phyloP scores from a whole-genome alignment of 106 monocot genomes.

The Platanthera zijinensis region DNA sequence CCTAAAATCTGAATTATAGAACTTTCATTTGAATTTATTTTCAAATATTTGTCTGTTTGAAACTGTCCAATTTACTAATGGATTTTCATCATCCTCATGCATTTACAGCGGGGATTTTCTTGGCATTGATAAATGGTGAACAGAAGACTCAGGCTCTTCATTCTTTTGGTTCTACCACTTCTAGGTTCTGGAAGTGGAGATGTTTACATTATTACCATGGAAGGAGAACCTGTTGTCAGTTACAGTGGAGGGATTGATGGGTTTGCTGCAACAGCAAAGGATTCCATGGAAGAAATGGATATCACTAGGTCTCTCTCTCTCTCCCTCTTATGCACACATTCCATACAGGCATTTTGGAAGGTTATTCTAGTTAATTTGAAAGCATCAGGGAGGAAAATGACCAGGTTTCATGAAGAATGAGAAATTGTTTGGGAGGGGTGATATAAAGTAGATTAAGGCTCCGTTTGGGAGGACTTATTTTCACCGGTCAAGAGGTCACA shows the following conservation, averaged over 20 bases:
- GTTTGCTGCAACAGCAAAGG: conserved; percentile 66
- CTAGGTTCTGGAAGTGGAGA: conserved; percentile 38
- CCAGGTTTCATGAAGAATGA: neutral
- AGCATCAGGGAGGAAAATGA: neutral
- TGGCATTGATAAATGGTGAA: conserved; percentile 25
- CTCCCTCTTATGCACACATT: neutral
- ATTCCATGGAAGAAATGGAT: conserved; percentile 61
- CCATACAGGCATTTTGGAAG: neutral
- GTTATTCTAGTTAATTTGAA: neutral
- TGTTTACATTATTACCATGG: conserved; percentile 68
- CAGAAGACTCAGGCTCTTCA: conserved; percentile 9
- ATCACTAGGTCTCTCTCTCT: conserved; percentile 47
- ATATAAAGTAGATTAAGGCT: neutral
- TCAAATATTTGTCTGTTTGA: neutral
- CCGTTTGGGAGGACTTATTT: too few relatives aligned
- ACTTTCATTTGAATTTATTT: neutral
- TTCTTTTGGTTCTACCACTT: conserved; percentile 28
- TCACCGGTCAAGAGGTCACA: too few relatives aligned
- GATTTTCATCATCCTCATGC: neutral
- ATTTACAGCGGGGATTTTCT: conserved; percentile 6
- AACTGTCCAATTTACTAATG: neutral
- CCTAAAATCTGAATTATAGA: neutral
- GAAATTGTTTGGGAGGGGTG: neutral
- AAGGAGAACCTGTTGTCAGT: conserved; percentile 89
- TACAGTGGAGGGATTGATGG: conserved; percentile 79